Conservation (phyloP, 2,329 filamentous ascomycete genomes). For the Cordyceps tenuipes region DNA sequence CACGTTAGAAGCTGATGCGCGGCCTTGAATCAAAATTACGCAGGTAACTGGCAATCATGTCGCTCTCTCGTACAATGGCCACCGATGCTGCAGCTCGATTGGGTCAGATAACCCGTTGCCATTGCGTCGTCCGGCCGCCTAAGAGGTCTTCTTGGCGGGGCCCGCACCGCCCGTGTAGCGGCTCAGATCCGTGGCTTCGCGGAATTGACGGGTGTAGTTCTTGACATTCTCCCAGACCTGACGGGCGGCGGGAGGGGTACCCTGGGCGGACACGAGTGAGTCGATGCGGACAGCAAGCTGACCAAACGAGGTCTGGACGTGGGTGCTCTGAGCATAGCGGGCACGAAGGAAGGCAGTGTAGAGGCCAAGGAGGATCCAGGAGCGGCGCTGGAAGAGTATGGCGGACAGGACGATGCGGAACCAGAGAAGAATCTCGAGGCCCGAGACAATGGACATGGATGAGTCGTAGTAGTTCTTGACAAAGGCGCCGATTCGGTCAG, state of each 20-base stretch:
- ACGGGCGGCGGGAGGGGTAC: conserved; percentile 69
- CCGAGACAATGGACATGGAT: conserved; percentile 88
- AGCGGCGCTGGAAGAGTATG: conserved; percentile 79
- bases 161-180: conserved; percentile 57
- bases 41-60: neutral
- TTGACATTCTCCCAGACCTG: conserved; percentile 78
- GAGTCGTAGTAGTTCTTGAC: conserved; percentile 97
- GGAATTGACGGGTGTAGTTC: conserved; percentile 61
- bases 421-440: conserved; percentile 83
- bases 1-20: neutral
- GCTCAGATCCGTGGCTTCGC: conserved; percentile 69
- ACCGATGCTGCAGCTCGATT: neutral
- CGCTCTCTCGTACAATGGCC: neutral
- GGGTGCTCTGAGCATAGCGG: conserved; percentile 80
- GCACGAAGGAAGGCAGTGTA: conserved; percentile 93
- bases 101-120: neutral
- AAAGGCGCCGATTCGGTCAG: conserved; percentile 81
- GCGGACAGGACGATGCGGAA: conserved; percentile 72
- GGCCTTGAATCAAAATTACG: neutral
- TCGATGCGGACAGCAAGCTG: conserved; percentile 67
- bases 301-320: conserved; percentile 77
- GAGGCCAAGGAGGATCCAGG: conserved; percentile 76
- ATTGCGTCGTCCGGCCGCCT: conserved; percentile 15
- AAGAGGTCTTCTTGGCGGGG: conserved; percentile 40
- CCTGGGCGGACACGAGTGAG: conserved; percentile 75